phyloP scores from a whole-genome alignment of 331 rosid species.

The Stylosanthes scabra region DNA sequence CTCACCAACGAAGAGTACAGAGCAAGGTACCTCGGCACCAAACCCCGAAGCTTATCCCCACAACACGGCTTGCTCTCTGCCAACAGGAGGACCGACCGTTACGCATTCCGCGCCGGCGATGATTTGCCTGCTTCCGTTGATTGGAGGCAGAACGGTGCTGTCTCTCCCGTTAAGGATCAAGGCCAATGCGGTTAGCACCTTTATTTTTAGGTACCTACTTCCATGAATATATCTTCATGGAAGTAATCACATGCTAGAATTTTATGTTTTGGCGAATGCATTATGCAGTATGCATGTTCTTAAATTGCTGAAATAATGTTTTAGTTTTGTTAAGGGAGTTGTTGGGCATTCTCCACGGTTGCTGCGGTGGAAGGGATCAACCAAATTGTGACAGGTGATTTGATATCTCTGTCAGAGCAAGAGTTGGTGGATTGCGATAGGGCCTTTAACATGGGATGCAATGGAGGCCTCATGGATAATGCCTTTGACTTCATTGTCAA shows the following conservation, averaged over 20 bases:
- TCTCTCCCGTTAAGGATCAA: constrained; percentile 79
- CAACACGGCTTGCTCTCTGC: constrained; percentile 14
- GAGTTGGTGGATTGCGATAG: constrained; percentile 90
- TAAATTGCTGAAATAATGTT: too few species aligned
- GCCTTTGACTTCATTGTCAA: constrained; percentile 71
- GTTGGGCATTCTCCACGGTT: constrained; percentile 93
- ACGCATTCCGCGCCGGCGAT: constrained; percentile 53
- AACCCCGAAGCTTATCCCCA: constrained; percentile 16
- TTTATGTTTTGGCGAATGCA: too few species aligned
- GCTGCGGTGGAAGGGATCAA: constrained; percentile 89
- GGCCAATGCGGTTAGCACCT: constrained; percentile 83
- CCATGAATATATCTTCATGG: too few species aligned
- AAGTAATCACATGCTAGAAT: too few species aligned
- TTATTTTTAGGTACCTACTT: too few species aligned
- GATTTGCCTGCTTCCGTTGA: constrained; percentile 66
- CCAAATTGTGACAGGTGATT: constrained; percentile 69
- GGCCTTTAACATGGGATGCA: constrained; percentile 83
- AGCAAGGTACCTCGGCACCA: constrained; percentile 52
- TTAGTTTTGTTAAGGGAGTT: constrained; percentile 86
- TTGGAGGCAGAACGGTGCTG: constrained; percentile 88
- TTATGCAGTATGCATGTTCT: neutral
- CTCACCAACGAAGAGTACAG: constrained; percentile 78
- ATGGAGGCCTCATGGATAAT: constrained; percentile 96
- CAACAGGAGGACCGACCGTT: constrained; percentile 49
- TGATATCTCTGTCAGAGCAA: constrained; percentile 77